These are phyloP conservation scores for Lepidium sativum DNA, from an alignment of 345 rosid species.

Conservation along the genomic window DNA sequence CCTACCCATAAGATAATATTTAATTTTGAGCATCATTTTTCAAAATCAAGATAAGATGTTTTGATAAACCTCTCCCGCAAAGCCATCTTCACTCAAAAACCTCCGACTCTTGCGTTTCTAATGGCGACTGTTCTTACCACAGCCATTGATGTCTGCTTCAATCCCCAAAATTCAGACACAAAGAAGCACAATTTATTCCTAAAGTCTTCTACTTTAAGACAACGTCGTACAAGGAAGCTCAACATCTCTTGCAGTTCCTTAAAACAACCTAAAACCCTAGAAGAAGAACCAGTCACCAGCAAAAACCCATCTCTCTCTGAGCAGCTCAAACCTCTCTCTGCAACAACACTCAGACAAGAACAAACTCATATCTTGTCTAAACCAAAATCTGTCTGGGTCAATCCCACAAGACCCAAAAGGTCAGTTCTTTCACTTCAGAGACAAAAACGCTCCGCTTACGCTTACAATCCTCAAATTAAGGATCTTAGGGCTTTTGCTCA, in stretches of 20 bases:
- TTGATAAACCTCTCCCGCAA: slow-evolving; percentile 19
- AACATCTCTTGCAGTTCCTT: slow-evolving; percentile 35
- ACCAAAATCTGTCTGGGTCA: slow-evolving; percentile 81
- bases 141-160: slow-evolving; percentile 45
- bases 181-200: slow-evolving; percentile 34
- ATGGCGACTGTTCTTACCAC: slow-evolving; percentile 60
- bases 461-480: slow-evolving; percentile 51
- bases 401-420: slow-evolving; percentile 74
- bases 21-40: slow-evolving; percentile 7
- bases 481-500: slow-evolving; percentile 57
- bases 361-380: slow-evolving; percentile 45
- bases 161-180: slow-evolving; percentile 30
- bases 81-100: slow-evolving; percentile 8
- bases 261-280: slow-evolving; percentile 30
- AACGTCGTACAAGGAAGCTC: slow-evolving; percentile 30
- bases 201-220: slow-evolving; percentile 23
- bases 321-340: slow-evolving; percentile 72
- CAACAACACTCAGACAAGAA: slow-evolving; percentile 46
- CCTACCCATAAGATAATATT: slow-evolving; percentile 2
- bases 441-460: slow-evolving; percentile 56
- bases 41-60: slow-evolving; percentile 32
- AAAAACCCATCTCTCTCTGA: slow-evolving; percentile 64
- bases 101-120: neutral
- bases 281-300: slow-evolving; percentile 23
- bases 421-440: slow-evolving; percentile 77